phyloP scores from a whole-genome alignment of 106 monocot species.

The Narthecium ossifragum region DNA sequence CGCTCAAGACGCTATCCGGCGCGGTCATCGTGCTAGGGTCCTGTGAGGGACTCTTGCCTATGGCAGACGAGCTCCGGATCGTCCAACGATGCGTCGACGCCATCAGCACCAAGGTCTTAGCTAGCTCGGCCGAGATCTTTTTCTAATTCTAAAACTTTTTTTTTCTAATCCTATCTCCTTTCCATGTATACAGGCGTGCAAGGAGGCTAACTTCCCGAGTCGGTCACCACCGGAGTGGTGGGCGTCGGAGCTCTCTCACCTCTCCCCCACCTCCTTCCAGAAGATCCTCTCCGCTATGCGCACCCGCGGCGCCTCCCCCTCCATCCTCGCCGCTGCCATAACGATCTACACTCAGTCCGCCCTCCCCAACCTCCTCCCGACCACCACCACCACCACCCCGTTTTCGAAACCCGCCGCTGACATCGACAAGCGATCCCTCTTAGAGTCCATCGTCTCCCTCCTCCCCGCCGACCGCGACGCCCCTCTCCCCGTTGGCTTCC shows the following conservation, averaged over 20 bases:
- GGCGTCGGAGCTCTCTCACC: slow-evolving; percentile 42
- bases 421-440: slow-evolving; percentile 17
- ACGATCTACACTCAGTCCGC: slow-evolving; percentile 33
- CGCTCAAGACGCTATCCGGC: slow-evolving; percentile 32
- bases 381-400: slow-evolving; percentile 2
- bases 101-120: slow-evolving; percentile 41
- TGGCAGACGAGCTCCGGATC: slow-evolving; percentile 39
- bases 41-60: slow-evolving; percentile 35
- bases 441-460: slow-evolving; percentile 39
- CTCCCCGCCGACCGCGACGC: slow-evolving; percentile 20
- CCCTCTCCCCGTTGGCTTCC: slow-evolving; percentile 47
- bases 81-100: slow-evolving; percentile 31
- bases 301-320: slow-evolving; percentile 27
- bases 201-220: slow-evolving; percentile 48
- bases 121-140: too few relatives aligned
- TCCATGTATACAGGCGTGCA: slow-evolving; percentile 24
- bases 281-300: slow-evolving; percentile 46
- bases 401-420: neutral
- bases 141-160: neutral
- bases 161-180: neutral
- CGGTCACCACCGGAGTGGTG: slow-evolving; percentile 72
- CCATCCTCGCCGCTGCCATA: slow-evolving; percentile 34
- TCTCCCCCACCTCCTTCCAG: slow-evolving; percentile 32
- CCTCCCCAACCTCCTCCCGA: slow-evolving; percentile 34
- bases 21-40: slow-evolving; percentile 33